phyloP scores from a whole-genome alignment of 768 basidiomycete species.

The Nevesoporus exiguus region DNA sequence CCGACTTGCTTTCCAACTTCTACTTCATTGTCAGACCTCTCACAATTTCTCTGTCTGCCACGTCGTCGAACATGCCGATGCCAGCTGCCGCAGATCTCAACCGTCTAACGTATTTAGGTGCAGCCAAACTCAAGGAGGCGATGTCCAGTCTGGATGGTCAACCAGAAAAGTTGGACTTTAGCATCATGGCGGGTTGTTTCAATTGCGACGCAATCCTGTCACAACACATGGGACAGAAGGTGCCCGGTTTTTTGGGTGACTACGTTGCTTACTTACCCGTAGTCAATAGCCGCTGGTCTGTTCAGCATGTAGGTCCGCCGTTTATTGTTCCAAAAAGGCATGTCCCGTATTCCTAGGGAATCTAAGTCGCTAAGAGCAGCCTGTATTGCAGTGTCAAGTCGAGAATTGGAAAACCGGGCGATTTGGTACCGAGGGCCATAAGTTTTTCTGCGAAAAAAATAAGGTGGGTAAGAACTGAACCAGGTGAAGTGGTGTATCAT shows the following conservation, averaged over 20 bases:
- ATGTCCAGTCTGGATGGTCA: conserved; percentile 27
- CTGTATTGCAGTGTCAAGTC: conserved; percentile 32
- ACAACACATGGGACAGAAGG: conserved; percentile 16
- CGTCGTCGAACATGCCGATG: conserved; percentile 20
- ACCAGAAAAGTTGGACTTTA: conserved; percentile 29
- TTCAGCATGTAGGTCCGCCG: conserved; percentile 27
- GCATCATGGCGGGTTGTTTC: conserved; percentile 21
- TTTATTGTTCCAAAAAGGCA: conserved; percentile 32
- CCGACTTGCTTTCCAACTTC: neutral
- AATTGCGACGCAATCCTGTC: conserved; percentile 18
- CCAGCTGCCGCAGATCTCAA: conserved; percentile 26
- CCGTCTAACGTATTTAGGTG: conserved; percentile 27
- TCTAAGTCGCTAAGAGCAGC: neutral
- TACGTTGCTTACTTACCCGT: neutral
- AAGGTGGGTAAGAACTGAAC: conserved; percentile 22
- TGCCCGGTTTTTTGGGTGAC: neutral
- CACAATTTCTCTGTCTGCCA: conserved; percentile 2
- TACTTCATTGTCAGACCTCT: neutral
- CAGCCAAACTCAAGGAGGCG: conserved; percentile 27
- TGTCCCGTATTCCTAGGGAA: neutral
- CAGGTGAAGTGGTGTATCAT: neutral
- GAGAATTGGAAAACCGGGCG: conserved; percentile 34
- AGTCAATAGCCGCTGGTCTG: conserved; percentile 26
- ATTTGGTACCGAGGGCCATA: conserved; percentile 30
- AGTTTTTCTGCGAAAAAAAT: conserved; percentile 34